Evolutionary conservation across 306 rosid genomes (phyloP).

Genomic region (Inga laurina): DNA sequence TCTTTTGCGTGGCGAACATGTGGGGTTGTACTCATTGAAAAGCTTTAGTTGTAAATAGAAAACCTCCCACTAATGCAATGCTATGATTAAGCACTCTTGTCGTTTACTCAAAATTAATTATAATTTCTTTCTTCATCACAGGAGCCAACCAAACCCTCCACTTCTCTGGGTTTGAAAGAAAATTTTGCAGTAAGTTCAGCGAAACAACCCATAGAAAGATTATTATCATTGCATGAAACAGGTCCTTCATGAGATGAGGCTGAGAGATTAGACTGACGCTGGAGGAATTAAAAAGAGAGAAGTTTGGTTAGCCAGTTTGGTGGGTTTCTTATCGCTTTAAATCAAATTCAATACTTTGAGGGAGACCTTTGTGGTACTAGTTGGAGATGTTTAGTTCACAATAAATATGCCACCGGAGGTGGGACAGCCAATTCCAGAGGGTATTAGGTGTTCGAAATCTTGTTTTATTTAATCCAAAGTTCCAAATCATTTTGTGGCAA

Average conservation of each 20-base stretch:
- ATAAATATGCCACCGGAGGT: neutral
- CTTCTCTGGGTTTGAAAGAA: neutral
- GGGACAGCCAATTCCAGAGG: neutral
- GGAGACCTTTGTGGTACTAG: neutral
- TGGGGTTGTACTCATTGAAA: neutral
- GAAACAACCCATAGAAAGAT: neutral
- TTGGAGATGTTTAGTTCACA: neutral
- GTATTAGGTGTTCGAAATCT: neutral
- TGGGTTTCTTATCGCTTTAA: neutral
- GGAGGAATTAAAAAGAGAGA: too few species aligned
- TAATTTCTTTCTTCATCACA: neutral
- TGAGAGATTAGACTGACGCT: too few species aligned
- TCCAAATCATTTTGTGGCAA: neutral
- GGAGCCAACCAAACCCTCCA: neutral
- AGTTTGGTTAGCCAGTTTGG: neutral
- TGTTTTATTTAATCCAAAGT: neutral
- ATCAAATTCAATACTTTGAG: neutral
- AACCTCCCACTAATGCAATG: neutral
- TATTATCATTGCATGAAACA: neutral
- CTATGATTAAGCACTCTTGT: neutral
- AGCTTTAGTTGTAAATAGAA: neutral
- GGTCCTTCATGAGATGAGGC: neutral
- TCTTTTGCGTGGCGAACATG: conserved; percentile 26
- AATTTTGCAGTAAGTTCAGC: neutral
- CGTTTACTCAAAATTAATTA: neutral